These are phyloP conservation scores for Pseudoperonospora humuli DNA, from an alignment of 352 stramenopile genomes.

Conservation along the genomic window DNA sequence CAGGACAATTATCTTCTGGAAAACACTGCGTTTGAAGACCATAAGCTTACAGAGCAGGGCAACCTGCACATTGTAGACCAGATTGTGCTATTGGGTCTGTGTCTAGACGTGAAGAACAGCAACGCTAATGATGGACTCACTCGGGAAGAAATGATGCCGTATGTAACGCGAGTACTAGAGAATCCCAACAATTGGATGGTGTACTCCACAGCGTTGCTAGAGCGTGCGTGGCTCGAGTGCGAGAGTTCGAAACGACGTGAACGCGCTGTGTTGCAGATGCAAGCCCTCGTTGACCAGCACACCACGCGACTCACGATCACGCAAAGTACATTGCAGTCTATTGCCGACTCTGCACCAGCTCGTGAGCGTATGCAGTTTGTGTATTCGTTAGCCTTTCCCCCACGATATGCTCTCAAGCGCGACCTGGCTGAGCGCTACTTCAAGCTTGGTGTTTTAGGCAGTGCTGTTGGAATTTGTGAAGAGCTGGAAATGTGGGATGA, in stretches of 20 bases:
- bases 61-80: conserved; percentile 78
- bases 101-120: conserved; percentile 94
- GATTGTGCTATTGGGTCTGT: conserved; percentile 91
- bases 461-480: conserved; percentile 90
- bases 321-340: conserved; percentile 68
- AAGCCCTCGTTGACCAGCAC: conserved; percentile 94
- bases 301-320: conserved; percentile 90
- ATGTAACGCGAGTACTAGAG: conserved; percentile 88
- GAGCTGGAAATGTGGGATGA: conserved; percentile 96
- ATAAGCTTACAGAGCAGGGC: conserved; percentile 45
- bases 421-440: conserved; percentile 92
- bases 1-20: conserved; percentile 89
- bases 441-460: conserved; percentile 79
- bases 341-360: conserved; percentile 88
- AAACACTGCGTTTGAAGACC: conserved; percentile 83
- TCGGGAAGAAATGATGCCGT: conserved; percentile 93
- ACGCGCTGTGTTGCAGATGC: conserved; percentile 93
- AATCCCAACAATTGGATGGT: conserved; percentile 96
- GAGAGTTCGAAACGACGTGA: conserved; percentile 89
- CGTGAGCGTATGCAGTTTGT: conserved; percentile 88
- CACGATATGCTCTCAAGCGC: conserved; percentile 89
- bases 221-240: conserved; percentile 92
- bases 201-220: conserved; percentile 90
- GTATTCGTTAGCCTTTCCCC: conserved; percentile 90
- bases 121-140: conserved; percentile 93